Evolutionary conservation across 2,329 filamentous ascomycete genomes (phyloP), one percentile per base, ranked within the genome.

Genomic region (Coniochaeta hoffmannii): DNA sequence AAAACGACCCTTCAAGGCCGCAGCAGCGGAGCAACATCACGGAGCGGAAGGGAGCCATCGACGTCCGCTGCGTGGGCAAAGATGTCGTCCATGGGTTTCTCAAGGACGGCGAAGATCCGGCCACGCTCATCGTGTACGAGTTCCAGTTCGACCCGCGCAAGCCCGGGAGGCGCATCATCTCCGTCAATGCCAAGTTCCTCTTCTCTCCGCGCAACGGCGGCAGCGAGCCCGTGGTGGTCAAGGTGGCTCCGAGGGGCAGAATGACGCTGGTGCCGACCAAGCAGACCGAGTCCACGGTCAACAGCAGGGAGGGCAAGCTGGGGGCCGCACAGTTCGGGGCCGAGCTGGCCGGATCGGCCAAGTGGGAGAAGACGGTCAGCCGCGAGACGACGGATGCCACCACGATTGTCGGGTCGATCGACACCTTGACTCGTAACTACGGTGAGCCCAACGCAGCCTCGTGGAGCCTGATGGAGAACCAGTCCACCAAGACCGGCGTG

Each of bases 381-480:
- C 55, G 55, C 12, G 57, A 62, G 35, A 60, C 51, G 9, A 53
- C 56, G 24, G 57, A 63, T 53, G 57, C 56, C 14, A 58, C 59
- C 1, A 51, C 55, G 10, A 55, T 65, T n/a, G 55, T 56, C n/a
- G 63, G 64, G 15, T 60, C 60, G 7, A 62, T 57, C 24, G 58
- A 63, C 30, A 55, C 62, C n/a, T 50, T 57, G 2, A 56, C 57
- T 1, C 50, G 58, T 1, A 63, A 59, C 17, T 62, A 57, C 4
- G 63, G 61, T 0, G 53, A 55, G 1, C 19, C 54, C 17, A 60
- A 63, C 54, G 55, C 46, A 12, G 65, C 57, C 6, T 61, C 60
- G 1, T 67, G 64, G 64, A 63, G 61, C 1, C 58, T 67, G 4
- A 55, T 59, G 11, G 65, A 67, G 57, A 67, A 67, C 53, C 14